phyloP scores from a whole-genome alignment of 2,329 filamentous ascomycete genomes.

The Colletotrichum plurivorum region DNA sequence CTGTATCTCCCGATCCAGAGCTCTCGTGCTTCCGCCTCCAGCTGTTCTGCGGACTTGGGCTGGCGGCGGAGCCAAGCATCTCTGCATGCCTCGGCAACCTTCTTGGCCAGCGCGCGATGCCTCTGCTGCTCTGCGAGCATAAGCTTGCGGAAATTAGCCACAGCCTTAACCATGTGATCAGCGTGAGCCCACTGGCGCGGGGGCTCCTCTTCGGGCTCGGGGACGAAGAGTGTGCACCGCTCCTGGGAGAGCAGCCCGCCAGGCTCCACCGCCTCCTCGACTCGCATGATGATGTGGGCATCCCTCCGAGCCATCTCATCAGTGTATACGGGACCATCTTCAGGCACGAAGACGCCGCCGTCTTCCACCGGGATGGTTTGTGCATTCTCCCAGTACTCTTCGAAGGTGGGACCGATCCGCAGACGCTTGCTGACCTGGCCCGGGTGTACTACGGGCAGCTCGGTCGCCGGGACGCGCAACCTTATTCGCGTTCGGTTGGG shows the following conservation, averaged over 20 bases:
- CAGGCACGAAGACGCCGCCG: slow-evolving; percentile 68
- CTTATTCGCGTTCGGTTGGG: slow-evolving; percentile 60
- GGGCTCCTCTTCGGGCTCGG: slow-evolving; percentile 80
- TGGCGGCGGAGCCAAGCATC: slow-evolving; percentile 82
- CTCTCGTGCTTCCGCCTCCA: slow-evolving; percentile 82
- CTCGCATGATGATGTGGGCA: slow-evolving; percentile 76
- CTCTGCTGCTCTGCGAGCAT: slow-evolving; percentile 83
- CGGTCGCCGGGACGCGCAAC: slow-evolving; percentile 61
- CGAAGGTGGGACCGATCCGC: slow-evolving; percentile 68
- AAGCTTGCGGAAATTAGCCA: slow-evolving; percentile 83
- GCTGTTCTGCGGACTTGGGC: slow-evolving; percentile 83
- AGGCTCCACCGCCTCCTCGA: slow-evolving; percentile 80
- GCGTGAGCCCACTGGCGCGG: slow-evolving; percentile 86
- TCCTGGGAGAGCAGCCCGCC: slow-evolving; percentile 82
- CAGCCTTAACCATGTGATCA: slow-evolving; percentile 87
- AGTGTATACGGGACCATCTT: slow-evolving; percentile 71
- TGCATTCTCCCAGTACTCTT: slow-evolving; percentile 70
- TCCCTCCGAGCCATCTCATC: slow-evolving; percentile 76
- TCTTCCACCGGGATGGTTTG: slow-evolving; percentile 68
- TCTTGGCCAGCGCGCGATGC: slow-evolving; percentile 84
- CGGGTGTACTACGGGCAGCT: slow-evolving; percentile 72
- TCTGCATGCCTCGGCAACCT: slow-evolving; percentile 82
- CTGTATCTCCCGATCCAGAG: slow-evolving; percentile 79
- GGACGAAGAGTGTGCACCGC: slow-evolving; percentile 79
- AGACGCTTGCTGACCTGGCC: slow-evolving; percentile 68